A percentile compares a stretch with the other conserved stretches of the same genome.
Evolutionary conservation across 148 eudicot genomes (phyloP).

Genomic region (Pouteria glomerata): DNA sequence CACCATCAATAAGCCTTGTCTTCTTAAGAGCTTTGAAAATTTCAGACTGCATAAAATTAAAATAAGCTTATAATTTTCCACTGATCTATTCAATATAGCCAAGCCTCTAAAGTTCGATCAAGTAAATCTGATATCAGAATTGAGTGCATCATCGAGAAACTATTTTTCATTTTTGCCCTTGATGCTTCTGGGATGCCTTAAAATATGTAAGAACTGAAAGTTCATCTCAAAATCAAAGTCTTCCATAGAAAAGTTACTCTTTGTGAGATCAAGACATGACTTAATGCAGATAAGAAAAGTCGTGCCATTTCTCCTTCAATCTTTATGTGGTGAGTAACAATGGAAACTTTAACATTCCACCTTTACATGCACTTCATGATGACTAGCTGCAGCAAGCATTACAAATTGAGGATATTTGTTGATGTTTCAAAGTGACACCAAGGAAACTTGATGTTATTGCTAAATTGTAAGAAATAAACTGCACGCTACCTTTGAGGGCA

Average conservation of each 20-base stretch:
- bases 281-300: neutral
- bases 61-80: neutral
- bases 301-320: neutral
- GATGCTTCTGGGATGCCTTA: neutral
- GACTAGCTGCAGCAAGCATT: neutral
- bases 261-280: neutral
- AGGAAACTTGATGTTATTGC: neutral
- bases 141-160: neutral
- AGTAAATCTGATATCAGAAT: neutral
- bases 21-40: constrained; percentile 70
- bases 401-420: neutral
- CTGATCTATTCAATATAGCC: constrained; percentile 2
- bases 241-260: neutral
- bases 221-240: neutral
- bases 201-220: neutral
- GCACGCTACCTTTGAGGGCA: neutral
- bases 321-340: neutral
- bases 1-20: constrained; percentile 65
- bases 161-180: neutral
- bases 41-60: constrained; percentile 60
- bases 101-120: neutral
- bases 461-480: neutral
- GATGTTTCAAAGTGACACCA: neutral
- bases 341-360: neutral
- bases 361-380: neutral